Evolutionary conservation across 2,329 filamentous ascomycete species (phyloP).

Genomic region (Alternaria incomplexa): DNA sequence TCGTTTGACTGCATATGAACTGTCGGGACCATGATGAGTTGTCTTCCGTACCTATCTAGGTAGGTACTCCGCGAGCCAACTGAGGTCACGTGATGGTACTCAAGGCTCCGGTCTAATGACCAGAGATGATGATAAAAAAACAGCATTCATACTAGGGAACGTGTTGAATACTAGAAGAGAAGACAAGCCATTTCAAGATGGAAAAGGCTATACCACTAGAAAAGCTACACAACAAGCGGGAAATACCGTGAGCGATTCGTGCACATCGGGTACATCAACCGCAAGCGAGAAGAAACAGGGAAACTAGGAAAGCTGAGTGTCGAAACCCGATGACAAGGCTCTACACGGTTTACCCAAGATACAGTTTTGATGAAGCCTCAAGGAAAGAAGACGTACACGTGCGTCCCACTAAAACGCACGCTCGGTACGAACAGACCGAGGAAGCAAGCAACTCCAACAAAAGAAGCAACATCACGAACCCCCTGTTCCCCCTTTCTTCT

Average conservation of each 20-base stretch:
- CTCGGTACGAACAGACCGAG: neutral
- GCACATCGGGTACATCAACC: neutral
- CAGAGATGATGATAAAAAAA: neutral
- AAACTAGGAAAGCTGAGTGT: neutral
- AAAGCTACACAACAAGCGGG: neutral
- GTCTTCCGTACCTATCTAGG: neutral
- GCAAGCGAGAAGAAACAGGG: neutral
- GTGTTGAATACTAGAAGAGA: neutral
- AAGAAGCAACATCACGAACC: neutral
- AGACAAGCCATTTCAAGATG: neutral
- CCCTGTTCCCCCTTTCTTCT: neutral
- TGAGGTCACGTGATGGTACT: neutral
- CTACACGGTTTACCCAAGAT: neutral
- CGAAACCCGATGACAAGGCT: neutral
- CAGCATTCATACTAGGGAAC: no score
- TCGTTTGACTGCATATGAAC: neutral
- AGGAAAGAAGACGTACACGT: neutral
- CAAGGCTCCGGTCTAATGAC: neutral
- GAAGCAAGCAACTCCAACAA: neutral
- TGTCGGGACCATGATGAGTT: fast-evolving
- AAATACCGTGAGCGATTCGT: neutral
- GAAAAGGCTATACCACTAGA: neutral
- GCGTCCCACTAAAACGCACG: neutral
- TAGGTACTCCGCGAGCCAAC: neutral
- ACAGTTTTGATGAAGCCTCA: neutral